These are phyloP conservation scores for Alternaria tenuissima DNA, from an alignment of 2,329 filamentous ascomycete genomes.

Conservation along the genomic window DNA sequence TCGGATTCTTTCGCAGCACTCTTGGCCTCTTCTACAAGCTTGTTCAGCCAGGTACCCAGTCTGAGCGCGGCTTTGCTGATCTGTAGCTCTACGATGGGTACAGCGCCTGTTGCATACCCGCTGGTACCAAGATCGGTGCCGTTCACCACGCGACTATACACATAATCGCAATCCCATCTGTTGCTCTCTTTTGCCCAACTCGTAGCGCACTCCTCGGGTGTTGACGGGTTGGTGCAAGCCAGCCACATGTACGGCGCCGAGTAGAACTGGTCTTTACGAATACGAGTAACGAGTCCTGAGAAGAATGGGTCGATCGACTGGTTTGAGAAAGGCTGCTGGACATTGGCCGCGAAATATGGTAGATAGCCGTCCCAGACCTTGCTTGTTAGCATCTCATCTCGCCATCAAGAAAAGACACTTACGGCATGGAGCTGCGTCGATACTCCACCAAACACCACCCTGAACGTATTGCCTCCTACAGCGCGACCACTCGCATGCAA, in stretches of 20 bases:
- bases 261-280: conserved; percentile 46
- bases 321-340: conserved; percentile 46
- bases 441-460: conserved; percentile 47
- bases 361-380: conserved; percentile 54
- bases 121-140: conserved; percentile 46
- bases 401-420: conserved; percentile 15
- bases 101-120: conserved; percentile 51
- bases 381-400: conserved; percentile 15
- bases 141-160: conserved; percentile 44
- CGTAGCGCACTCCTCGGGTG: conserved; percentile 45
- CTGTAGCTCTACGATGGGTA: conserved; percentile 53
- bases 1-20: conserved; percentile 19
- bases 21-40: conserved; percentile 34
- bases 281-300: conserved; percentile 44
- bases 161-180: conserved; percentile 52
- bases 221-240: conserved; percentile 45
- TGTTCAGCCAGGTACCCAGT: conserved; percentile 52
- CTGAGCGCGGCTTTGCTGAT: conserved; percentile 53
- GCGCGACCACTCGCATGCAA: conserved; percentile 52
- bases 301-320: conserved; percentile 49
- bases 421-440: conserved; percentile 51
- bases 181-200: conserved; percentile 52
- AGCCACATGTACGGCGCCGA: conserved; percentile 50
- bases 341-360: conserved; percentile 48
- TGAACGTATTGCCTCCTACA: conserved; percentile 50